Base-by-base conservation (phyloP, 208 protist genomes). In the Angomonas deanei region DNA sequence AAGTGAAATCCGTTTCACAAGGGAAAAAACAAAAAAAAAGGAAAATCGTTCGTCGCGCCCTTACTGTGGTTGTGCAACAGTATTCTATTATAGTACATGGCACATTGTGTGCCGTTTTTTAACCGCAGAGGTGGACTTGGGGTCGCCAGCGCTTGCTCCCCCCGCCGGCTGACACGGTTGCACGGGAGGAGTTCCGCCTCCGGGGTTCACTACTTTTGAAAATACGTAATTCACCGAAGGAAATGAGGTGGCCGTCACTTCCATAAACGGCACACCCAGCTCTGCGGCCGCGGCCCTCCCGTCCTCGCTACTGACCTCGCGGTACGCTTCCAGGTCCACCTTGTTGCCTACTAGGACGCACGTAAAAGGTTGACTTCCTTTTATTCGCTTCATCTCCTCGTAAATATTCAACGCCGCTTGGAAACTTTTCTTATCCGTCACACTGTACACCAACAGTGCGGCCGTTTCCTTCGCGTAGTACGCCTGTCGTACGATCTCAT, bases 341-440 rank as follows among this genome's bases (percentile, higher is more conserved):
- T 92, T 90, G 61, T 91, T 91, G 6, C 63, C 84, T 10, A 84
- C 80, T 50, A 92, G 23, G 5, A 92, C 65, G 24, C 71, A 85
- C n/a, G 68, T 66, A 39, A 66, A 49, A 4, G 63, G 17, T 10
- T 53, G 61, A 28, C 33, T 67, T 55, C 32, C 47, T 39, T 65
- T 64, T 1, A 61, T 46, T 1, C 53, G 63, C 31, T 63, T 52
- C 27, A 87, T 63, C 21, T 72, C 60, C 0, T 54, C 50, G 36
- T 88, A 82, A 10, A 79, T 53, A 17, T 64, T 21, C 5, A 79
- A 68, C 10, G 83, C 61, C 1, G 87, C 67, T 23, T 72, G 52
- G 72, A 96, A 92, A 55, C 87, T 89, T 15, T 78, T 73, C 1
- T 72, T 58, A 55, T 93, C 84, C 10, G 81, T 86, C 39, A 92